Evolutionary conservation across 2,329 filamentous ascomycete species (phyloP).

Genomic region (Fusarium albosuccineum): DNA sequence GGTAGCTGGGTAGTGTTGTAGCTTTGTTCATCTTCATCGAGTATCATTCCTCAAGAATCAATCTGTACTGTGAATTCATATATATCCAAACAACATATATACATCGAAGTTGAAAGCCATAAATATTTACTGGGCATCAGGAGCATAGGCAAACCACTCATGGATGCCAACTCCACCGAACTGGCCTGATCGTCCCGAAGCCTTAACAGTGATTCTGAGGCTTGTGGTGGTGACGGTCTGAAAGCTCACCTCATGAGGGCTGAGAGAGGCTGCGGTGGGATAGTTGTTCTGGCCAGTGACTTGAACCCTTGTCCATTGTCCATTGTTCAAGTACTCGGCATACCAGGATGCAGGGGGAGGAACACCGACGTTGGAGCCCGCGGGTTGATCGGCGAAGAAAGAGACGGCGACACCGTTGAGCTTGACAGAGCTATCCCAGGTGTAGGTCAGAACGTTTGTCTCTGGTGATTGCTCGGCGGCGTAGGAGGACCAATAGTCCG

Average conservation of each 20-base stretch:
- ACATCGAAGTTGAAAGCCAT: background rate
- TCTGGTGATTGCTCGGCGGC: constrained; percentile 48
- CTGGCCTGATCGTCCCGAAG: constrained; percentile 14
- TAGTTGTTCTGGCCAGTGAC: constrained; percentile 1
- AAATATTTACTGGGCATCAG: background rate
- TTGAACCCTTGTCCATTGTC: constrained; percentile 35
- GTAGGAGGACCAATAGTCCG: constrained; percentile 55
- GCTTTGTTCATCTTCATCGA: too few species aligned
- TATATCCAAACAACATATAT: background rate
- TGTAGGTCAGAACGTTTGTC: constrained; percentile 48
- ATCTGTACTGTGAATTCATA: background rate
- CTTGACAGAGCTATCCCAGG: constrained; percentile 47
- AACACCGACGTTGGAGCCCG: constrained; percentile 47
- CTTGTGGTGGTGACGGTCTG: constrained; percentile 37
- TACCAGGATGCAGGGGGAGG: constrained; percentile 48
- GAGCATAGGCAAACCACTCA: constrained; percentile 22
- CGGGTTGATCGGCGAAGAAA: constrained; percentile 50
- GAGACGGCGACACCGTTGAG: constrained; percentile 49
- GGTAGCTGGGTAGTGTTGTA: too few species aligned
- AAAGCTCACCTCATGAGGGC: constrained; percentile 12
- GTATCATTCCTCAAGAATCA: too few species aligned
- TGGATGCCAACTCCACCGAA: constrained; percentile 21
- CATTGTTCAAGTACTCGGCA: constrained; percentile 42
- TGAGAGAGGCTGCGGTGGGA: constrained; percentile 1
- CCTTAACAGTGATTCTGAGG: constrained; percentile 10